Evolutionary conservation across 306 rosid genomes (phyloP), one percentile per base, ranked within the genome.

Genomic region (Datisca glomerata): DNA sequence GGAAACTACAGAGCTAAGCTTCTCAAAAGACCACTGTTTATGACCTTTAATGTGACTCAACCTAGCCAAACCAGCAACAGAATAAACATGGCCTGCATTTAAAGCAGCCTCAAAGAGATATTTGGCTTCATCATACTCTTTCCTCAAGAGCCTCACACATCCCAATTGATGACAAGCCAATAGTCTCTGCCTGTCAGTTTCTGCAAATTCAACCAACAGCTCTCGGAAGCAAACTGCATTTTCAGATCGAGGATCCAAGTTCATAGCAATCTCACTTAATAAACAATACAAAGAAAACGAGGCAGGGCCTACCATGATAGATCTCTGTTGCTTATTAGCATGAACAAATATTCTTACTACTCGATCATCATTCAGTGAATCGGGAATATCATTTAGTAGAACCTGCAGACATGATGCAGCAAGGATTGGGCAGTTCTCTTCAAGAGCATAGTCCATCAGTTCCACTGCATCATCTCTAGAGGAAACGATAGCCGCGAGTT

Each of bases 381-480:
- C 55, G 18, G 83, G 91, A 47, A 86, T 78, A 49, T 86, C 83
- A 10, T 79, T 68, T 48, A 86, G 67, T 64, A 86, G 68, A 18
- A 71, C 61, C 71, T 86, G 96, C 66, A 86, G 67, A 56, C 96
- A 81, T 9, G 96, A 63, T 6, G 80, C 83, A 13, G 86, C 89
- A 45, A 86, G 89, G 51, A 72, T 75, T 24, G 48, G 56, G 22
- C 93, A 72, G 37, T 70, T 68, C 60, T 86, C 80, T 55, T 68
- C 91, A 32, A 86, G 71, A 29, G 91, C 91, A 65, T 49, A 78
- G 34, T 75, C 91, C 68, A 86, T 72, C 68, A 86, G 83, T 40
- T 81, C 93, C 47, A 81, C 63, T 3, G 91, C 96, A 65, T 78
- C 96, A 25, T 86, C 91, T 55, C 56, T 72, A 32, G 83, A 65